Conservation (phyloP, 345 rosid species). For the Corymbia maculata region DNA sequence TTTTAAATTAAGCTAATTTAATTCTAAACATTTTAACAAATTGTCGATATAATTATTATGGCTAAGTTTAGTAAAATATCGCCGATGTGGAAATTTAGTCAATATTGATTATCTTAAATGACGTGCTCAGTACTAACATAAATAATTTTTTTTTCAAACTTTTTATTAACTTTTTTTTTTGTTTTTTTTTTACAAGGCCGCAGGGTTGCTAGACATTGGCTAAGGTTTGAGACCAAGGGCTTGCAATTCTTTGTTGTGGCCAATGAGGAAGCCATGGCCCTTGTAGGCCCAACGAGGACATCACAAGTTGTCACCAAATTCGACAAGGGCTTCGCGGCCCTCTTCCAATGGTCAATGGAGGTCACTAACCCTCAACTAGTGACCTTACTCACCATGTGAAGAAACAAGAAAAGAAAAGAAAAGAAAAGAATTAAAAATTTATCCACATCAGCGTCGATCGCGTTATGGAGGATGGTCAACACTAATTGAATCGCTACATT, state of each 20-base stretch:
- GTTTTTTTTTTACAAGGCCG: neutral
- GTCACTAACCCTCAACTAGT: neutral
- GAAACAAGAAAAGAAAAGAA: neutral
- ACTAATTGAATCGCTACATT: rapidly evolving
- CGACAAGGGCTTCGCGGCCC: too few relatives aligned
- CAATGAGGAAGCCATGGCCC: neutral
- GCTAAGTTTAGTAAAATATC: too few relatives aligned
- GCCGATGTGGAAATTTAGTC: rapidly evolving
- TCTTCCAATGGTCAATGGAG: too few relatives aligned
- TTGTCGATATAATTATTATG: neutral
- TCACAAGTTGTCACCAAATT: neutral
- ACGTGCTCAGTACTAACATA: rapidly evolving
- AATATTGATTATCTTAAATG: neutral
- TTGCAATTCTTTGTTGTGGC: too few relatives aligned
- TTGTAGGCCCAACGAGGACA: neutral
- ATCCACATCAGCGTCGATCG: rapidly evolving
- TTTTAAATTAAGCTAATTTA: too few relatives aligned
- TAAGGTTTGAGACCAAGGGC: neutral
- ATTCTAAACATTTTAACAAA: too few relatives aligned
- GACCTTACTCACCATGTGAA: neutral
- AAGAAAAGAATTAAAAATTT: too few relatives aligned
- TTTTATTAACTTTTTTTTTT: too few relatives aligned
- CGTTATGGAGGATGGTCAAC: rapidly evolving
- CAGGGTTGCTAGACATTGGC: rapidly evolving
- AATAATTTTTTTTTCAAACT: neutral